These are phyloP conservation scores for Viridothelium virens DNA, from an alignment of 495 filamentous ascomycete genomes.

Conservation along the genomic window DNA sequence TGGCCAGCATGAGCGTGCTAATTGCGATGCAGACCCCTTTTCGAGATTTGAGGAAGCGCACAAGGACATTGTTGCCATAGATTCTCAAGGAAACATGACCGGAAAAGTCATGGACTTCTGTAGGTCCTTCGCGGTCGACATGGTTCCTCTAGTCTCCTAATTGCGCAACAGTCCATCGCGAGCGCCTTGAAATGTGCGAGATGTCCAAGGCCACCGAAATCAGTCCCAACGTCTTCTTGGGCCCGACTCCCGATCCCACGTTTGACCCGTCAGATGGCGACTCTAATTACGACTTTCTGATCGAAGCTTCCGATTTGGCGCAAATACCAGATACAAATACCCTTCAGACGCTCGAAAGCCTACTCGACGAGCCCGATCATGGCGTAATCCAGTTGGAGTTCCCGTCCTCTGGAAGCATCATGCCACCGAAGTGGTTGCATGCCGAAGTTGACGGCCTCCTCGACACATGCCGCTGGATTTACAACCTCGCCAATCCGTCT, in stretches of 20 bases:
- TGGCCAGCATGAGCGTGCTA: constrained; percentile 20
- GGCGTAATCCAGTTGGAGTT: constrained; percentile 65
- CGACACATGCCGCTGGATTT: constrained; percentile 82
- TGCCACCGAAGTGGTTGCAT: constrained; percentile 70
- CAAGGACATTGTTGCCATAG: constrained; percentile 61
- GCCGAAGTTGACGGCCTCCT: constrained; percentile 74
- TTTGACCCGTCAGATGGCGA: constrained; percentile 27
- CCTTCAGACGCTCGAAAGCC: constrained; percentile 51
- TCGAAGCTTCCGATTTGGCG: constrained; percentile 82
- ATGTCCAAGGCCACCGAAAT: constrained; percentile 91
- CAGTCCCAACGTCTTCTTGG: constrained; percentile 79
- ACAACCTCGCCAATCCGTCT: constrained; percentile 60
- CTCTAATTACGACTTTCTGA: constrained; percentile 59
- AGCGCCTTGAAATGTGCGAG: constrained; percentile 81
- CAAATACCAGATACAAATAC: constrained; percentile 49
- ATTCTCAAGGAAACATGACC: constrained; percentile 64
- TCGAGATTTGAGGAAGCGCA: constrained; percentile 63
- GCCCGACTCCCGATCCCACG: constrained; percentile 70
- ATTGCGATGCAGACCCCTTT: constrained; percentile 48
- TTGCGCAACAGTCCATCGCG: constrained; percentile 57
- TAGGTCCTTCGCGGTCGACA: constrained; percentile 34
- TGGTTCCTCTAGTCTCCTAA: background rate
- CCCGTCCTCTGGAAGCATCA: constrained; percentile 83
- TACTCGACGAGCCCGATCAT: constrained; percentile 36
- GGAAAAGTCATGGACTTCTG: constrained; percentile 82